Evolutionary conservation across 2,329 filamentous ascomycete genomes (phyloP).

Genomic region (Colletotrichum sp.): DNA sequence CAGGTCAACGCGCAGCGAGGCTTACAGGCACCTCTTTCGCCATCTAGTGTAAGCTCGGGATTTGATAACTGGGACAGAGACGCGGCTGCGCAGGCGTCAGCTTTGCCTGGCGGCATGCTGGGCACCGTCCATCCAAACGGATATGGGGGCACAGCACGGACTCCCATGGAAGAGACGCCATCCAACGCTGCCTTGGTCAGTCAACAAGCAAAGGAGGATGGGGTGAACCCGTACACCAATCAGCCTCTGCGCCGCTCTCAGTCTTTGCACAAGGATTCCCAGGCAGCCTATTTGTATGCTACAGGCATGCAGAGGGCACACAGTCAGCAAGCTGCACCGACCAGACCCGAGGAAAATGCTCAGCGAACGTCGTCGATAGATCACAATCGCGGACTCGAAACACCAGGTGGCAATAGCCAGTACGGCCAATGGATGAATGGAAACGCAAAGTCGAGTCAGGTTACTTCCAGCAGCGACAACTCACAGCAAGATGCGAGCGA

Average conservation of each 20-base stretch:
- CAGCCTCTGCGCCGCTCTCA: slow-evolving; percentile 38
- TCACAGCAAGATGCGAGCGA: neutral
- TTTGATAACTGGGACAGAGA: slow-evolving; percentile 55
- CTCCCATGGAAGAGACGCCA: slow-evolving; percentile 52
- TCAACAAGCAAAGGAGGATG: slow-evolving; percentile 56
- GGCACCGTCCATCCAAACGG: slow-evolving; percentile 23
- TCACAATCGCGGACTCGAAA: neutral
- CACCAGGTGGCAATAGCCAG: slow-evolving; percentile 16
- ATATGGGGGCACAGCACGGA: slow-evolving; percentile 52
- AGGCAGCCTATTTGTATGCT: neutral
- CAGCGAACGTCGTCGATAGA: neutral
- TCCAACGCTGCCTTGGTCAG: slow-evolving; percentile 56
- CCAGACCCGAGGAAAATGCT: neutral
- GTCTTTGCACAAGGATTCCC: neutral
- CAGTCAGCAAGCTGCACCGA: neutral
- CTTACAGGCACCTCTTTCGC: slow-evolving; percentile 79
- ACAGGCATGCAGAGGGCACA: neutral
- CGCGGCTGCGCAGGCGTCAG: slow-evolving; percentile 62
- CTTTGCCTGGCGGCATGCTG: slow-evolving; percentile 41
- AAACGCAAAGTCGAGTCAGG: neutral
- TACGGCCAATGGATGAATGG: slow-evolving; percentile 20
- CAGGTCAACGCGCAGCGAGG: slow-evolving; percentile 79
- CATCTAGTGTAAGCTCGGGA: slow-evolving; percentile 81
- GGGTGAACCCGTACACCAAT: slow-evolving; percentile 62
- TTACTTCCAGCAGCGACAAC: neutral